phyloP scores from a whole-genome alignment of 371 early-diverging fungal genomes.

The Lichtheimia ramosa region DNA sequence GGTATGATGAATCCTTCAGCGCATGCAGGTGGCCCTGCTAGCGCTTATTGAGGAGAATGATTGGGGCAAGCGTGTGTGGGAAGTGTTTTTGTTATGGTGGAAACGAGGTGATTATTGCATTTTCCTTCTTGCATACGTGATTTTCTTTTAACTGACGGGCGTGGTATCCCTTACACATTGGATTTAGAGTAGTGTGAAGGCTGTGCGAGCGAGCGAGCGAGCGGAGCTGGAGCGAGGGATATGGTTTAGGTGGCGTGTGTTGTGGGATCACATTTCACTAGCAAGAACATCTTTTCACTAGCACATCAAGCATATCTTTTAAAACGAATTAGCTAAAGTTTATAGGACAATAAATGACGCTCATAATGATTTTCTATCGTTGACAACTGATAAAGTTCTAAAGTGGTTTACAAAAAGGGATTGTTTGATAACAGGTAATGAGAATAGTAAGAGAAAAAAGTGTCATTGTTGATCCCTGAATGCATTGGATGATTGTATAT shows the following conservation, averaged over 20 bases:
- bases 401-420: no score
- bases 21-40: conserved; percentile 9
- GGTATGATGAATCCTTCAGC: conserved; percentile 13
- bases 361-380: no score
- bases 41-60: conserved; percentile 8
- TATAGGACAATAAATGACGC: no score
- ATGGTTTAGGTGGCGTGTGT: no score
- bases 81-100: background rate
- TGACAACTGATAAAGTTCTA: no score
- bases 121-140: background rate
- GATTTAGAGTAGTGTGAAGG: conserved; percentile 2
- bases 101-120: conserved; percentile 8
- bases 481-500: no score
- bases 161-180: conserved; percentile 1
- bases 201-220: conserved; percentile 5
- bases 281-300: no score
- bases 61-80: background rate
- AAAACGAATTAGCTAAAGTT: no score
- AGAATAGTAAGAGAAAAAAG: no score
- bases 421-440: no score
- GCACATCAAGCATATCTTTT: background rate
- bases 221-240: background rate
- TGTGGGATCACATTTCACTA: no score
- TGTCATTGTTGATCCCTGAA: no score
- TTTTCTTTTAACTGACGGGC: background rate